Conservation (phyloP, 2,329 filamentous ascomycete genomes). For the Neoarthrinium moseri region DNA sequence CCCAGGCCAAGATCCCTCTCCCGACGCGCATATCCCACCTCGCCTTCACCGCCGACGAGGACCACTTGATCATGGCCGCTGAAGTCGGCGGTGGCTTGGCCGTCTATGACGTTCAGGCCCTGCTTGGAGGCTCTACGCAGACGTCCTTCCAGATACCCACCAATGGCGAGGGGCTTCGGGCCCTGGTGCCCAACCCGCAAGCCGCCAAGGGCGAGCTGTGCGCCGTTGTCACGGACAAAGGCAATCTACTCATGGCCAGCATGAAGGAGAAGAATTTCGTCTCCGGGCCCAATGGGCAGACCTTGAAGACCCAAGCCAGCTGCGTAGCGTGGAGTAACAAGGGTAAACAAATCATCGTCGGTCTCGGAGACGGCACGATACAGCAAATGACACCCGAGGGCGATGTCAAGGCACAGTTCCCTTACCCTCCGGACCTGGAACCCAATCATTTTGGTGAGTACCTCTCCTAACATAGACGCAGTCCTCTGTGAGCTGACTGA, state of each 20-base stretch:
- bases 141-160: conserved; percentile 75
- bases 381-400: conserved; percentile 84
- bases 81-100: conserved; percentile 79
- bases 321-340: conserved; percentile 89
- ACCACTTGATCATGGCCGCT: conserved; percentile 77
- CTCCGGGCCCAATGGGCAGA: conserved; percentile 57
- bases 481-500: conserved; percentile 26
- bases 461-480: too few relatives aligned
- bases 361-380: conserved; percentile 75
- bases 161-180: conserved; percentile 70
- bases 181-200: conserved; percentile 78
- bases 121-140: conserved; percentile 66
- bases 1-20: conserved; percentile 71
- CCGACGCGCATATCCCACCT: conserved; percentile 81
- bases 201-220: conserved; percentile 71
- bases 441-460: conserved; percentile 64
- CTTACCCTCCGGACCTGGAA: conserved; percentile 68
- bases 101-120: conserved; percentile 72
- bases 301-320: conserved; percentile 71
- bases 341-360: conserved; percentile 90
- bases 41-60: conserved; percentile 87
- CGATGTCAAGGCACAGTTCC: conserved; percentile 72
- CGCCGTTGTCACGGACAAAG: conserved; percentile 76
- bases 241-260: conserved; percentile 82
- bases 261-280: conserved; percentile 64